Evolutionary conservation across 202 grass and related monocot species (phyloP).

Genomic region (Digitaria exilis): DNA sequence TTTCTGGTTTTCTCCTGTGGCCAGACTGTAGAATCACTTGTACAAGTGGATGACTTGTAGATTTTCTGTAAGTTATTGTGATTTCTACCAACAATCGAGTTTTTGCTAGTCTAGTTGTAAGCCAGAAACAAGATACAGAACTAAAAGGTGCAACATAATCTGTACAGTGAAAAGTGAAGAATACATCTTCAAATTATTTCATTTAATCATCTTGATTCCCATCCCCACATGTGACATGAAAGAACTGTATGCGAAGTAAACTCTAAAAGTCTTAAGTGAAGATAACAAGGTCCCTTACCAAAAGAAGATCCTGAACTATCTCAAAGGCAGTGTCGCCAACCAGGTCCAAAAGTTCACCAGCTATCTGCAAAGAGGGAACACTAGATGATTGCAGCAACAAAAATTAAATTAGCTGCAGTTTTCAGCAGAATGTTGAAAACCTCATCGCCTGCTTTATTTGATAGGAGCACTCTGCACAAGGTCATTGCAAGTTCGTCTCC

Average conservation of each 20-base stretch:
- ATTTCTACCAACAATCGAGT: slow-evolving; percentile 13
- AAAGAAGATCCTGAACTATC: slow-evolving; percentile 82
- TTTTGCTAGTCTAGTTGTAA: slow-evolving; percentile 18
- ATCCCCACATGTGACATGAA: neutral
- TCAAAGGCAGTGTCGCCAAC: slow-evolving; percentile 89
- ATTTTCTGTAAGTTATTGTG: slow-evolving; percentile 26
- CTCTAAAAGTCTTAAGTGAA: neutral
- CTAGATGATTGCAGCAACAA: slow-evolving; percentile 35
- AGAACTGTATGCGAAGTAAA: slow-evolving; percentile 44
- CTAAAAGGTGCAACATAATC: neutral
- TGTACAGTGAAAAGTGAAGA: slow-evolving; percentile 2
- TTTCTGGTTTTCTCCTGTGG: neutral
- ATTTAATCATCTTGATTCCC: slow-evolving; percentile 1
- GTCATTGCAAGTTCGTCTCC: slow-evolving; percentile 95
- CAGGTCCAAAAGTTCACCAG: slow-evolving; percentile 90
- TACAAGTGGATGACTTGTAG: neutral
- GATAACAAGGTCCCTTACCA: slow-evolving; percentile 52
- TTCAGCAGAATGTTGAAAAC: slow-evolving; percentile 39
- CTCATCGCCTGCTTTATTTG: slow-evolving; percentile 90
- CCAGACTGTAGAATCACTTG: slow-evolving; percentile 2
- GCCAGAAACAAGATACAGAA: slow-evolving; percentile 28
- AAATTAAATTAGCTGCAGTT: slow-evolving; percentile 8
- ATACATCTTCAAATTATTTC: neutral
- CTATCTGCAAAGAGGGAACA: slow-evolving; percentile 56
- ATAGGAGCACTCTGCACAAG: slow-evolving; percentile 82